These are phyloP conservation scores for Pichia thaimueangensis DNA, from an alignment of 805 yeast species.

Conservation along the genomic window DNA sequence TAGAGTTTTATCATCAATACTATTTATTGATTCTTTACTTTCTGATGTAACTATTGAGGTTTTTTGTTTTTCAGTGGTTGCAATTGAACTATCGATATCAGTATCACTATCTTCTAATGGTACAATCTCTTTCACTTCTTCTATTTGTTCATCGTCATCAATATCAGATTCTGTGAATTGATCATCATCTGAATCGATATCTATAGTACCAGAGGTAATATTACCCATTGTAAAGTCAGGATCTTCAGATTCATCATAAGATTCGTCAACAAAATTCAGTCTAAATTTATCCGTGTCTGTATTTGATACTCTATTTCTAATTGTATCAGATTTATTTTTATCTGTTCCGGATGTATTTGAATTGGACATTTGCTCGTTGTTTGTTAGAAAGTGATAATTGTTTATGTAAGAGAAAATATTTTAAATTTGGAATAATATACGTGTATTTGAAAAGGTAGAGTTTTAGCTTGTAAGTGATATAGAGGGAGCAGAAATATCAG, in stretches of 20 bases:
- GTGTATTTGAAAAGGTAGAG: too few relatives aligned
- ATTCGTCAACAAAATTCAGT: slow-evolving; percentile 13
- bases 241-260: slow-evolving; percentile 24
- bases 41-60: not conserved
- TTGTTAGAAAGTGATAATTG: too few relatives aligned
- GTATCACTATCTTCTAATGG: slow-evolving; percentile 1
- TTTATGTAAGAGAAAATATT: too few relatives aligned
- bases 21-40: not conserved
- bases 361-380: not conserved
- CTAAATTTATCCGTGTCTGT: not conserved
- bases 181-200: slow-evolving; percentile 1
- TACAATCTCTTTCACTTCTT: not conserved
- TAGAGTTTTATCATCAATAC: not conserved
- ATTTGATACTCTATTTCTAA: not conserved
- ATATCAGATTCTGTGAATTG: not conserved
- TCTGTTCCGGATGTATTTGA: too few relatives aligned
- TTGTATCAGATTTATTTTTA: too few relatives aligned
- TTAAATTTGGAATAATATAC: too few relatives aligned
- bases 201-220: slow-evolving; percentile 1
- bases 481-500: too few relatives aligned
- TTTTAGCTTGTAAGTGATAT: too few relatives aligned
- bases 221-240: slow-evolving; percentile 23
- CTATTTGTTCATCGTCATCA: not conserved
- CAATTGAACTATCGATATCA: not conserved
- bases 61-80: not conserved